Base-by-base conservation (phyloP, 2,329 filamentous ascomycete genomes). In the Pseudonectria buxi region DNA sequence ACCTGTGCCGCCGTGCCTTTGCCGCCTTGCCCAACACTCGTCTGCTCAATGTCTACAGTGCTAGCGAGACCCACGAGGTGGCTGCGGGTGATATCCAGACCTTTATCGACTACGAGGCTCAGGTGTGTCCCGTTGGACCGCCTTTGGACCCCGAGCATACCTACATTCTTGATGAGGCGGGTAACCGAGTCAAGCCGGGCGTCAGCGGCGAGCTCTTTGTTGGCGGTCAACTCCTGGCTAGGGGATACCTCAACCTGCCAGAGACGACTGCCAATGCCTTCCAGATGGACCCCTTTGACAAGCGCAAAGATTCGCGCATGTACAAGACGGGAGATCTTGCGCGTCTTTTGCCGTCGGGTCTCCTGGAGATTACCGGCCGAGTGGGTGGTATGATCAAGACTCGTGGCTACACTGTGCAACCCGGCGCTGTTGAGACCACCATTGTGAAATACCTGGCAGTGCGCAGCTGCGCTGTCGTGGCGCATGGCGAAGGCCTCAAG, bases 301-400 rank as follows among this genome's bases (percentile, higher is more conserved):
- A 65, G 4, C 68, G 65, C 2, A 63, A 72, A 1, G 78, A 74
- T 18, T 72, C 81, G 11, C 74, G 78, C 14, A 84, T 87, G 77
- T 87, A 88, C 55, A 72, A 75, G 38, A 87, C 83, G 0, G 83
- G 83, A 4, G 83, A 88, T 55, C 69, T 78, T 34, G 83, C 83
- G 0, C 71, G 81, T 3, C 58, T 85, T 26, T 68, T 86, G 6
- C 68, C 79, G 0, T 81, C 74, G 2, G 83, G 83, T 2, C 64
- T 80, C 6, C 67, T 88, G 7, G 83, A 87, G 54, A 86, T 88
- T 40, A 86, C 81, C 6, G 83, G 83, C 24, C 76, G 83, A 33
- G 80, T 86, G 1, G 83, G 83, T 11, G 76, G 78, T 10, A 87
- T 88, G 83, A 87, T 88, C 63, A 88, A 88, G 61, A 73, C 86